Base-by-base conservation (phyloP, 306 rosid genomes). In the Lathyrus oleraceus region DNA sequence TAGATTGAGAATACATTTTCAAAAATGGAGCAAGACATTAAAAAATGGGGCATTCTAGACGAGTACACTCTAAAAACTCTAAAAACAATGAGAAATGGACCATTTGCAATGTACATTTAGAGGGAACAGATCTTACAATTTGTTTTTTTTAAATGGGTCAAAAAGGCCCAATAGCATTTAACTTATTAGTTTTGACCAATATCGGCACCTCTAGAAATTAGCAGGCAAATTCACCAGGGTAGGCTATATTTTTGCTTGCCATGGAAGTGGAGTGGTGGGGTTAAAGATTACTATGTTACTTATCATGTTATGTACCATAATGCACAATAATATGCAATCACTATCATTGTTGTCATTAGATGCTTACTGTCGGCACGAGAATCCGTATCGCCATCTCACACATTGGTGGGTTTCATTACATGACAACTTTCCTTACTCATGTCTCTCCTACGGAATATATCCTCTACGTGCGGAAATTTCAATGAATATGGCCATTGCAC, bases 291-390 rank as follows among this genome's bases (percentile, higher is more conserved):
- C 35, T 64, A 68, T 49, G 80, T 74, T 48, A 54, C 1, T 30
- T 30, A 30, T 16, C 58, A 51, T 15, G 8, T 15, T 45, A 32
- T 59, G 78, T 51, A 42, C 64, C 75, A 27, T 69, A 63, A 56
- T 65, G 70, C 51, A 47, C 59, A 48, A 9, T 64, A 57, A 61
- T 40, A 48, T 7, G 73, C 64, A 82, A 79, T 81, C 85, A 72
- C 56, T 27, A 75, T 88, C 82, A 63, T 82, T 80, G 80, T 57
- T 66, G 61, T 64, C 76, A 62, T 47, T 8, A 78, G 88, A 88
- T 87, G 91, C 88, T 82, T 75, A n/a, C 48, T 88, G 86, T 83
- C 86, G 87, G 85, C 71, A 65, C 62, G 79, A 81, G 81, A 64
- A 78, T 72, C 80, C 90, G 67, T 67, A 4, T 60, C 2, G 61